phyloP scores from a whole-genome alignment of 495 filamentous ascomycete species.

The Aspergillus sclerotioniger region DNA sequence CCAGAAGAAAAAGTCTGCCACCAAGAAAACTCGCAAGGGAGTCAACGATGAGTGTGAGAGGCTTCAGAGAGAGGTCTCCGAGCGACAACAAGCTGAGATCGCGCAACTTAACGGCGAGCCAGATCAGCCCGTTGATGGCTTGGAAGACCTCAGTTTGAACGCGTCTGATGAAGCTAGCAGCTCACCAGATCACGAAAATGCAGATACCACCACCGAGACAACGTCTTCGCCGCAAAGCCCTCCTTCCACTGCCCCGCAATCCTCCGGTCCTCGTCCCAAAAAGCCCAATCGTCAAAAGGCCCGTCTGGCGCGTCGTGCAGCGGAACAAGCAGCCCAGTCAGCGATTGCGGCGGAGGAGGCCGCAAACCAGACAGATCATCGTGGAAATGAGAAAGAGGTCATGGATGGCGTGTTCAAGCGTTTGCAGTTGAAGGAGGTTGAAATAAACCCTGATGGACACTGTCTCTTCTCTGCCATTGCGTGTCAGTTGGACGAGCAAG shows the following conservation, averaged over 20 bases:
- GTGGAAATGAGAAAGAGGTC: conserved; percentile 63
- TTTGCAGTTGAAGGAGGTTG: conserved; percentile 66
- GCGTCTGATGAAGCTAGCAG: conserved; percentile 13
- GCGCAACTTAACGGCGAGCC: conserved; percentile 52
- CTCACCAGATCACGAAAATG: conserved; percentile 3
- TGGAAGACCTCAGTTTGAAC: conserved; percentile 34
- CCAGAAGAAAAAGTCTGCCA: conserved; percentile 92
- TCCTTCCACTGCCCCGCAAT: conserved; percentile 11
- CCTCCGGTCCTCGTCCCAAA: conserved; percentile 37
- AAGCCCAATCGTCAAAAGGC: conserved; percentile 92
- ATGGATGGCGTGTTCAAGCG: conserved; percentile 66
- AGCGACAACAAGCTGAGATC: conserved; percentile 65
- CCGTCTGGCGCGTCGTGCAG: conserved; percentile 81
- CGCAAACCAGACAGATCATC: conserved; percentile 67
- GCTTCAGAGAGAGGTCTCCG: conserved; percentile 66
- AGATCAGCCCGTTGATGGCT: conserved; percentile 17
- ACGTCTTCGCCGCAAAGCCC: conserved; percentile 12
- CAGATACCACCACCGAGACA: conserved; percentile 6
- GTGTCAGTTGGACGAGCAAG: conserved; percentile 62
- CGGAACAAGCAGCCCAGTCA: conserved; percentile 69
- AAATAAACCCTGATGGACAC: conserved; percentile 87
- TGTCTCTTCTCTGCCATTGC: conserved; percentile 94
- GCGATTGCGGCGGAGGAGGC: conserved; percentile 72
- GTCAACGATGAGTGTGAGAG: conserved; percentile 80
- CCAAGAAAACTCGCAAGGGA: conserved; percentile 91